Evolutionary conservation across 2,329 filamentous ascomycete genomes (phyloP).

Genomic region (Diplodia mutila): DNA sequence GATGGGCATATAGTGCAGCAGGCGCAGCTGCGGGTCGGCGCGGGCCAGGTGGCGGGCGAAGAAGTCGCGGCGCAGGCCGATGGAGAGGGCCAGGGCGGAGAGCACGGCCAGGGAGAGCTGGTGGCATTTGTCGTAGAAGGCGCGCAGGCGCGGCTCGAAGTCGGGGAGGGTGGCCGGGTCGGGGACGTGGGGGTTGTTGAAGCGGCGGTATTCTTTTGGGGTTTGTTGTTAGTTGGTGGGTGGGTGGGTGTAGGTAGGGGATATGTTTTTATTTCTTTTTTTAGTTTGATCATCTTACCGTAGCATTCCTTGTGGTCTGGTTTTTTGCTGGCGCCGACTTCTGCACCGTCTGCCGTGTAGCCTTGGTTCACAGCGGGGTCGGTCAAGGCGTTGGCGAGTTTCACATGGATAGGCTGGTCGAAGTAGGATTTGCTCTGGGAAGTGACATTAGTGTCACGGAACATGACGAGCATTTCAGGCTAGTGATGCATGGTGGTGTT

Average conservation of each 20-base stretch:
- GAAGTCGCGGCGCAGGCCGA: slow-evolving; percentile 71
- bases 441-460: neutral
- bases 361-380: slow-evolving; percentile 53
- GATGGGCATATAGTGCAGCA: slow-evolving; percentile 78
- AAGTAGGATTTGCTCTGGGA: slow-evolving; percentile 44
- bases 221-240: neutral
- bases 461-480: neutral
- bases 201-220: slow-evolving; percentile 59
- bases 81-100: slow-evolving; percentile 80
- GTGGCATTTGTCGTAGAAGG: slow-evolving; percentile 75
- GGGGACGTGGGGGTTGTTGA: slow-evolving; percentile 63
- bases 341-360: slow-evolving; percentile 50
- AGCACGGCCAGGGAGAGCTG: slow-evolving; percentile 75
- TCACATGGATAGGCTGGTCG: slow-evolving; percentile 41
- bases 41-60: slow-evolving; percentile 74
- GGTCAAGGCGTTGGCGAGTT: slow-evolving; percentile 45
- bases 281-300: slow-evolving; percentile 2
- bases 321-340: slow-evolving; percentile 43
- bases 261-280: too few species aligned
- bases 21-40: slow-evolving; percentile 59
- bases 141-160: slow-evolving; percentile 75
- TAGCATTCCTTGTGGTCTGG: slow-evolving; percentile 61
- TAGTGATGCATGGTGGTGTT: too few species aligned
- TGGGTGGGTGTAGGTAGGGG: too few species aligned
- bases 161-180: slow-evolving; percentile 56